phyloP scores from a whole-genome alignment of 106 monocot species.

The Dendrobium chrysotoxum region DNA sequence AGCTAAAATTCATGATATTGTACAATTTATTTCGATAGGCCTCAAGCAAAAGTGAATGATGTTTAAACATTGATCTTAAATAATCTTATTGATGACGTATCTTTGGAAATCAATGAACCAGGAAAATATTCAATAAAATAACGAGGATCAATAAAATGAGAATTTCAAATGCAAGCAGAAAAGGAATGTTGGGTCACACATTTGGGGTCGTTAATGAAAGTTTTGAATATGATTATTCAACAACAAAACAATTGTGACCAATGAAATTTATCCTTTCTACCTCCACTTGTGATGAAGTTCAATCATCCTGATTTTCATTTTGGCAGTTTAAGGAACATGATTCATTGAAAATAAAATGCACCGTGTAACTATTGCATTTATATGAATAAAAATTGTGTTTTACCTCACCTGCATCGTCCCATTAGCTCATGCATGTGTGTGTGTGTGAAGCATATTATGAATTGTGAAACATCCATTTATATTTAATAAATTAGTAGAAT shows the following conservation, averaged over 20 bases:
- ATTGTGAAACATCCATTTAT: background rate
- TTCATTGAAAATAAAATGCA: background rate
- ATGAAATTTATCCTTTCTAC: background rate
- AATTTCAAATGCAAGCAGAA: background rate
- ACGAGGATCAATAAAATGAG: background rate
- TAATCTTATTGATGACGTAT: background rate
- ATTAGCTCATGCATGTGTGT: background rate
- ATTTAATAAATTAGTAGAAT: background rate
- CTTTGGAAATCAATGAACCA: background rate
- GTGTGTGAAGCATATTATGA: background rate
- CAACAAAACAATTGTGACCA: background rate
- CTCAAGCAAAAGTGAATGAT: background rate
- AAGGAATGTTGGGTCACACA: background rate
- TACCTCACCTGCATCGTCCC: background rate
- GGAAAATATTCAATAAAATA: background rate
- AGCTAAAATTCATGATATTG: background rate
- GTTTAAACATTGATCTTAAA: background rate
- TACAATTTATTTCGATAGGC: background rate
- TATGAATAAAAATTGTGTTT: background rate
- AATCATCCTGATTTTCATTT: background rate
- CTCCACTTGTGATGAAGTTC: background rate
- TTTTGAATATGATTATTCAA: background rate
- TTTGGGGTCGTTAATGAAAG: background rate
- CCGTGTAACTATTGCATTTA: background rate
- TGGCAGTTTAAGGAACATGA: background rate